Percentiles rank a stretch among this genome's conserved stretches.
phyloP scores from a whole-genome alignment of 2,329 filamentous ascomycete species.

The Colletotrichum euphorbiae region DNA sequence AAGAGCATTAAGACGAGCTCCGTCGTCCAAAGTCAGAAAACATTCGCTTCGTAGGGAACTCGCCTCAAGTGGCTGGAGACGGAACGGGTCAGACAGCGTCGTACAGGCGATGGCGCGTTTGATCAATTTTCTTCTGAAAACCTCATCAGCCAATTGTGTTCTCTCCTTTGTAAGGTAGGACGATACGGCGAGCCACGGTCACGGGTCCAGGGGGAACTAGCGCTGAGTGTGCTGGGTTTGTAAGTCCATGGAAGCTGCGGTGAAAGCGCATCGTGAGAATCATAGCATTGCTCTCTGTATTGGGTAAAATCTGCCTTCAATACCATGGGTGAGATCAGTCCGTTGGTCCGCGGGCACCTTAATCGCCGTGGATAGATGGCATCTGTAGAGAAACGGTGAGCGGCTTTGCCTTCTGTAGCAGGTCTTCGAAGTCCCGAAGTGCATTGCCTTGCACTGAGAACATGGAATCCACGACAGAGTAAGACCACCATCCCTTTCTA shows the following conservation, averaged over 20 bases:
- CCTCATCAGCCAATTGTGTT: slow-evolving; percentile 3
- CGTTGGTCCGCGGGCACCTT: background rate
- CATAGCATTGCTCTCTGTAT: slow-evolving; percentile 18
- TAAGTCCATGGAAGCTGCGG: slow-evolving; percentile 6
- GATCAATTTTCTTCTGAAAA: slow-evolving; percentile 17
- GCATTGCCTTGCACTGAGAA: slow-evolving; percentile 12
- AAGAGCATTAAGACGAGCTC: slow-evolving; percentile 25
- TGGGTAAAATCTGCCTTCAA: background rate
- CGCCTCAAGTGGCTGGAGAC: slow-evolving; percentile 31
- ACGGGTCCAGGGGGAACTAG: slow-evolving; percentile 7
- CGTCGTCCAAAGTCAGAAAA: slow-evolving; percentile 31
- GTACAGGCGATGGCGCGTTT: slow-evolving; percentile 21
- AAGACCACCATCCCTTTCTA: slow-evolving; percentile 24
- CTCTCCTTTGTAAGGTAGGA: background rate
- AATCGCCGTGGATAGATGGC: background rate
- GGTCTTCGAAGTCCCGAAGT: slow-evolving; percentile 26
- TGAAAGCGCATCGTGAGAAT: slow-evolving; percentile 7
- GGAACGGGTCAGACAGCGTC: slow-evolving; percentile 29
- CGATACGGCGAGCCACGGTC: slow-evolving; percentile 11
- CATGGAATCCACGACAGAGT: slow-evolving; percentile 23
- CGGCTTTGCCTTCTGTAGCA: background rate
- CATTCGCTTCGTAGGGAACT: slow-evolving; percentile 16
- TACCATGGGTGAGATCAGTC: slow-evolving; percentile 19
- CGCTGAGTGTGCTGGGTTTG: background rate
- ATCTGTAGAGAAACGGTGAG: background rate